Conservation (phyloP, 495 filamentous ascomycete genomes). For the Mycothermus thermophilus region DNA sequence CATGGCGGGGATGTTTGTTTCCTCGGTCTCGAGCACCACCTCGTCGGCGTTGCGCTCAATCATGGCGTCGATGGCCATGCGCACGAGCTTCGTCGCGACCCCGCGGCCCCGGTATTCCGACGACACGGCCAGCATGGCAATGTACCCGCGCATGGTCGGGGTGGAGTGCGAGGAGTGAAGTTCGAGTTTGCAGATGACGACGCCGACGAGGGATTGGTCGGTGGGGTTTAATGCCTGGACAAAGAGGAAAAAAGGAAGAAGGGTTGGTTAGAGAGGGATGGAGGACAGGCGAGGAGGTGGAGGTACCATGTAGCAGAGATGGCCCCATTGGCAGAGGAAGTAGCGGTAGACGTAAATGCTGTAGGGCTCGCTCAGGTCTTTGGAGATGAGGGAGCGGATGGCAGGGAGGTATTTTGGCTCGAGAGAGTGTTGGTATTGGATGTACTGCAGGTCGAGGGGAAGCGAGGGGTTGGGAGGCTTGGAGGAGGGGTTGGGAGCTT, state of each 20-base stretch:
- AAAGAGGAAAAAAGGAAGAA: neutral
- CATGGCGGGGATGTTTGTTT: constrained; percentile 83
- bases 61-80: constrained; percentile 90
- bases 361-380: constrained; percentile 95
- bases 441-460: constrained; percentile 53
- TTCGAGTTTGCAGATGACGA: constrained; percentile 95
- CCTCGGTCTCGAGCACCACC: constrained; percentile 93
- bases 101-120: constrained; percentile 65
- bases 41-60: constrained; percentile 72
- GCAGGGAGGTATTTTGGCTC: constrained; percentile 72
- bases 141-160: constrained; percentile 81
- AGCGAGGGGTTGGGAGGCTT: constrained; percentile 6
- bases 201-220: constrained; percentile 50
- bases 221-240: constrained; percentile 51
- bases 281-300: neutral
- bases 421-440: constrained; percentile 66
- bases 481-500: neutral
- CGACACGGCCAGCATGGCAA: constrained; percentile 90
- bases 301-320: constrained; percentile 80
- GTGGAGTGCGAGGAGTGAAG: constrained; percentile 55
- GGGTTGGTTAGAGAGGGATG: neutral
- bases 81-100: constrained; percentile 82
- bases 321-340: constrained; percentile 96
- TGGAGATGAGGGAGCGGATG: constrained; percentile 87
- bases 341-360: constrained; percentile 99